Evolutionary conservation across 2,329 filamentous ascomycete genomes (phyloP), one percentile per base, ranked within the genome.

Genomic region (Ilyonectria sp.): DNA sequence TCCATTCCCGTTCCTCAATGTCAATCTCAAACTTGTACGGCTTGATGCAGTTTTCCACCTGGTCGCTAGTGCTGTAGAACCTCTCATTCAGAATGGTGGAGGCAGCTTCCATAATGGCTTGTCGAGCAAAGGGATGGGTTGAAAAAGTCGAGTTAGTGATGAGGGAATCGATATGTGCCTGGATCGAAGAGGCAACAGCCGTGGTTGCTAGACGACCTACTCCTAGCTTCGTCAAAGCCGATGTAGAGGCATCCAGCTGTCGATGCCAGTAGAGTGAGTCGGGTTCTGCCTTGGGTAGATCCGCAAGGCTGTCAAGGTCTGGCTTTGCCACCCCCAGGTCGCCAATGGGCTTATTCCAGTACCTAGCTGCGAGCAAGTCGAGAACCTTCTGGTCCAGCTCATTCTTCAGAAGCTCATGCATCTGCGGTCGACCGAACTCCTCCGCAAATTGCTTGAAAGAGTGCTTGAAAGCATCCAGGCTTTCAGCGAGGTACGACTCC

Each of bases 1-100:
- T 81, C 96, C 96, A 99, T 79, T 99, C 97, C 8, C 90, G 86
- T 44, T 95, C 93, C 76, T 97, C 94, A 50, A 99, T 91, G 75
- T 99, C 96, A 65, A 99, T 97, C 69, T 98, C 94, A 74, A 95
- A 98, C 79, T 99, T 99, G 85, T 95, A 99, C 0, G 97, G 96
- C 81, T 99, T 99, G 82, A 99, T 97, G 79, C 95, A 99, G 78
- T 98, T 98, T 81, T 99, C 96, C 1, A 99, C 93, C 82, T 98
- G 96, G 76, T 99, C 97, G 70, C 93, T 96, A 1, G 97, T 99
- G 81, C 95, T 96, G 82, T 98, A 98, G 71, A 97, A 97, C 15
- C 95, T 88, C 76, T 99, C 96, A 71, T 96, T 96, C 13, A 99
- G 84, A 60, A 99, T 98, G 29, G 90, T 92, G 0, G 94, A 93